A percentile compares a stretch with the other conserved stretches of the same genome.
Conservation (phyloP, 352 stramenopile genomes). For the Halophytophthora batemanensis region DNA sequence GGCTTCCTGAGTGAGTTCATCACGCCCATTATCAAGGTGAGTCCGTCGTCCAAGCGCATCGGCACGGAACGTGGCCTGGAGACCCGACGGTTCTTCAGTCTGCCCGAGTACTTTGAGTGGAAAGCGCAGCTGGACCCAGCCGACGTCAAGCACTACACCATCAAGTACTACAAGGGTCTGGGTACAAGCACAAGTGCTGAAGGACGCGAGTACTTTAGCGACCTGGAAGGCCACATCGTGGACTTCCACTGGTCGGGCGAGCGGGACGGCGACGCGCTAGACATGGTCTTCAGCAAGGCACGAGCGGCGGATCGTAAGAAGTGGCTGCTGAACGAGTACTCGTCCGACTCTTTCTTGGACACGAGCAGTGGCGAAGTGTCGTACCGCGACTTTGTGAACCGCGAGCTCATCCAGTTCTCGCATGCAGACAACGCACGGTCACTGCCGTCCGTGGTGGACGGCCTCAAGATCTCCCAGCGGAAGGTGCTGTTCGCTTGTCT, state of each 20-base stretch:
- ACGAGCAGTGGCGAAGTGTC: conserved; percentile 88
- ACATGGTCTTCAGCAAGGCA: conserved; percentile 99
- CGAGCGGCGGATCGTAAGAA: conserved; percentile 94
- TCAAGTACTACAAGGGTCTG: conserved; percentile 99
- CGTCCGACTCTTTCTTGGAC: conserved; percentile 90
- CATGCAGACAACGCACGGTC: conserved; percentile 96
- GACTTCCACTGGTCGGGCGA: conserved; percentile 74
- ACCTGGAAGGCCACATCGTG: conserved; percentile 94
- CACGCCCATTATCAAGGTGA: conserved; percentile 98
- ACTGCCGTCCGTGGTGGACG: conserved; percentile 95
- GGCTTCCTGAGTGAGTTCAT: conserved; percentile 99
- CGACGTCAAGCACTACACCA: conserved; percentile 89
- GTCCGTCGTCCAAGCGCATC: conserved; percentile 41
- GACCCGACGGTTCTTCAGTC: conserved; percentile 94
- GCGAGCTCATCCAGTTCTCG: conserved; percentile 99
- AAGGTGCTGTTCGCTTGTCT: conserved; percentile 98
- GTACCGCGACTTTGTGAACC: conserved; percentile 98
- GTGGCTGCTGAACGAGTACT: conserved; percentile 92
- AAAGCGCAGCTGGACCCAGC: conserved; percentile 59
- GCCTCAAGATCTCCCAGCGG: conserved; percentile 97
- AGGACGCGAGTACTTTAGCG: conserved; percentile 98
- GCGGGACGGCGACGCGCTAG: conserved; percentile 92
- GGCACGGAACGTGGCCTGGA: conserved; percentile 67
- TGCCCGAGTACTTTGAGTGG: conserved; percentile 97
- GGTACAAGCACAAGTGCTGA: conserved; percentile 97